These are phyloP conservation scores for Apiotrichum gracile DNA, from an alignment of 1,284 basidiomycete genomes.

Conservation along the genomic window DNA sequence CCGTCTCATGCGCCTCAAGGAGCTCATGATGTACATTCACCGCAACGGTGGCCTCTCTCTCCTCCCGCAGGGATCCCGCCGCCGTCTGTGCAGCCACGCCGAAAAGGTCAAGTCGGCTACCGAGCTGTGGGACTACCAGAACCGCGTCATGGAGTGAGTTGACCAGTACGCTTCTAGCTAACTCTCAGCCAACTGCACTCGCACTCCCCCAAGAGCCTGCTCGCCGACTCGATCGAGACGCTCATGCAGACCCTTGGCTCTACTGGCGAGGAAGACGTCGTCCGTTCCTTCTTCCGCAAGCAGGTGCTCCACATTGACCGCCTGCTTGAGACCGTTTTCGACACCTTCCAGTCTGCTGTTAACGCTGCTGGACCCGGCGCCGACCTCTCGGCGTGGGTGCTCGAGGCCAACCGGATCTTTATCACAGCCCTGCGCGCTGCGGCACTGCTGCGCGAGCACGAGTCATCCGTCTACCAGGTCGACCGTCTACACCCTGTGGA, in stretches of 20 bases:
- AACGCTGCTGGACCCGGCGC: conserved; percentile 14
- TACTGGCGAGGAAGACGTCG: conserved; percentile 61
- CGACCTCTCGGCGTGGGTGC: conserved; percentile 52
- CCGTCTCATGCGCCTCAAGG: conserved; percentile 67
- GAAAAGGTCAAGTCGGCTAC: conserved; percentile 79
- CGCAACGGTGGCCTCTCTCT: conserved; percentile 71
- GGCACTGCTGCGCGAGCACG: conserved; percentile 65
- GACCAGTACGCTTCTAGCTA: neutral
- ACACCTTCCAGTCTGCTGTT: conserved; percentile 24
- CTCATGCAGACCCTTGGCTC: conserved; percentile 30
- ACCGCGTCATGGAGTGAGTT: conserved; percentile 50
- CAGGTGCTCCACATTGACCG: conserved; percentile 52
- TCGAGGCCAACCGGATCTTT: conserved; percentile 67
- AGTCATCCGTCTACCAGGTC: conserved; percentile 69
- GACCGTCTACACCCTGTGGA: conserved; percentile 53
- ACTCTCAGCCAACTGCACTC: conserved; percentile 26
- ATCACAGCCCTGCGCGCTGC: conserved; percentile 66
- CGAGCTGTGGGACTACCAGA: conserved; percentile 78
- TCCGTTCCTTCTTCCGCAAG: conserved; percentile 77
- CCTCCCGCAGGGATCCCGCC: conserved; percentile 71
- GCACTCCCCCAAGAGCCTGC: conserved; percentile 36
- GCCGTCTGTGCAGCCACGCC: conserved; percentile 73
- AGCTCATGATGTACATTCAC: conserved; percentile 81
- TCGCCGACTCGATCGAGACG: conserved; percentile 45
- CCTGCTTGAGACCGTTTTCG: conserved; percentile 40